Evolutionary conservation across 2,329 filamentous ascomycete genomes (phyloP).

Genomic region (Neophaeococcomyces mojaviensis): DNA sequence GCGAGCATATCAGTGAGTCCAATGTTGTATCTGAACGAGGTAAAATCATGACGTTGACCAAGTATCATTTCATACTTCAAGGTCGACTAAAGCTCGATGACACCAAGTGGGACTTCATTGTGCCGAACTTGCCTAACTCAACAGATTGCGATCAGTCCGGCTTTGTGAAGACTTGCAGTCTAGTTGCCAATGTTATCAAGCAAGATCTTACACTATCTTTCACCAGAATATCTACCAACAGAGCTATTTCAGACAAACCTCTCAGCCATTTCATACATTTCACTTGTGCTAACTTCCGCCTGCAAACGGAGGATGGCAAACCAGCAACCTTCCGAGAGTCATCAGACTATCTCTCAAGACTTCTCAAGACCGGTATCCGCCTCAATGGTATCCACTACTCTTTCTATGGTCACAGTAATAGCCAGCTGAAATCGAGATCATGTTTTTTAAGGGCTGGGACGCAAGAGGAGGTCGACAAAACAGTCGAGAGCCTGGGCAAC

Average conservation of each 20-base stretch:
- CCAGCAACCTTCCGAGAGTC: constrained; percentile 29
- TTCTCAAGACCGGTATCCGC: constrained; percentile 30
- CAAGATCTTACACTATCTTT: constrained; percentile 26
- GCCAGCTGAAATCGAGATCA: constrained; percentile 36
- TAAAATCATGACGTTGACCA: neutral
- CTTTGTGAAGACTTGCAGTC: constrained; percentile 27
- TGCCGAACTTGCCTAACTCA: constrained; percentile 24
- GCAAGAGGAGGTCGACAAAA: constrained; percentile 28
- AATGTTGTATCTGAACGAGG: neutral
- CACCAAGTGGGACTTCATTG: constrained; percentile 23
- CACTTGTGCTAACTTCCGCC: constrained; percentile 30
- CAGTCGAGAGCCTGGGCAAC: constrained; percentile 33
- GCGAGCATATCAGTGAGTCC: no score
- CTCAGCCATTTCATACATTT: constrained; percentile 29
- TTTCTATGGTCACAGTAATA: constrained; percentile 40
- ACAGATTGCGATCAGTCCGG: constrained; percentile 14
- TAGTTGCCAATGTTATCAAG: constrained; percentile 21
- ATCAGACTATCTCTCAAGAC: constrained; percentile 30
- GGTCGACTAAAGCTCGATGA: constrained; percentile 22
- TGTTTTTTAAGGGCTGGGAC: constrained; percentile 33
- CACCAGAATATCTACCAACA: constrained; percentile 25
- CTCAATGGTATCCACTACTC: constrained; percentile 33
- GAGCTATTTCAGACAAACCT: constrained; percentile 26
- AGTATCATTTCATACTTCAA: constrained; percentile 21
- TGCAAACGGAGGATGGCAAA: constrained; percentile 16